Base-by-base conservation (phyloP, 2,329 filamentous ascomycete genomes). In the Penicillium sp. region DNA sequence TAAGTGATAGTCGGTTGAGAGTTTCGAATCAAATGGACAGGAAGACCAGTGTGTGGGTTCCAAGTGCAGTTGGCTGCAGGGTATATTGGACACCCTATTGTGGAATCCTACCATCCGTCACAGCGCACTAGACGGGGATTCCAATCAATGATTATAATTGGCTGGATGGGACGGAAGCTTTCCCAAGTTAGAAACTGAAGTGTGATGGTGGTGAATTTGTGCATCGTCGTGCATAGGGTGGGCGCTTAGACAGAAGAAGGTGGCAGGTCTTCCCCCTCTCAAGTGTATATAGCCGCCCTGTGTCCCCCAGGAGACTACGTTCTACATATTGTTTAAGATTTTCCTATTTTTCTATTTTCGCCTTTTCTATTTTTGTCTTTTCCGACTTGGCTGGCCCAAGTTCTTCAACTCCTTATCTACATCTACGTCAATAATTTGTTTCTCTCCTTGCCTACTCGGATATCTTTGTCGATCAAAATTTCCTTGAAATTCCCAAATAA, bases 351-450 rank as follows among this genome's bases (percentile, higher is more conserved):
- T 53, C 52, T 62, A 54, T 56, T 62, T 60, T 57, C 49, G 52
- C 49, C 55, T 56, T 48, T 64, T 68, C 62, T 67, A 63, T 70
- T 67, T 63, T 65, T 53, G 53, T 64, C 52, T 55, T 56, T 63
- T 61, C 22, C 60, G 64, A 65, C 45, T 69, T 72, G 70, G 71
- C 70, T 70, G 71, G 70, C 62, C 71, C 70, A 73, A 62, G 49
- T 56, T 50, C 55, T 61, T 59, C 51, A 55, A 53, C 52, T 57
- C 54, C 49, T 54, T 46, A 58, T 52, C 55, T 53, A 53, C 56
- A 41, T 51, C 33, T 39, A 48, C 53, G 49, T 53, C 43, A 54
- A 57, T 49, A 57, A 56, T 54, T 40, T 32, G 32, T 48, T 48
- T 39, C 45, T 42, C 44, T 38, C 48, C 38, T 42, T 47, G 50